Conservation (phyloP, 108 stramenopile species). For the Skeletonema marinoi region DNA sequence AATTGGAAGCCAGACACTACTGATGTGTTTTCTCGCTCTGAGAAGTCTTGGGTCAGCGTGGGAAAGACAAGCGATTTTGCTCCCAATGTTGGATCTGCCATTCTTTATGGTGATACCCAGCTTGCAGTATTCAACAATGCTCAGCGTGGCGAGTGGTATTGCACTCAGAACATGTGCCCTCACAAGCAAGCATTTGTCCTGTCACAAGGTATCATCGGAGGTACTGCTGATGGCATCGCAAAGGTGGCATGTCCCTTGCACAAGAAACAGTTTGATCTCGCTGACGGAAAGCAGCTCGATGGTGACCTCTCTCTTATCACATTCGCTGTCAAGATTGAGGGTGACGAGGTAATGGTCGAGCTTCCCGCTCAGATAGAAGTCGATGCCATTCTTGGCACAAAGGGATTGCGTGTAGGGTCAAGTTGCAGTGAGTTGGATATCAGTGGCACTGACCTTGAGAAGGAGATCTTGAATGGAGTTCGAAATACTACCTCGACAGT, state of each 20-base stretch:
- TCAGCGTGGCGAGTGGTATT: slow-evolving; percentile 78
- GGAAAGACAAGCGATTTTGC: slow-evolving; percentile 74
- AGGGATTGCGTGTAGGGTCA: slow-evolving; percentile 80
- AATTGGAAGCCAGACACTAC: slow-evolving; percentile 68
- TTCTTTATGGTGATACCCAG: slow-evolving; percentile 89
- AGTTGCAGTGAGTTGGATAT: slow-evolving; percentile 61
- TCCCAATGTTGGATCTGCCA: slow-evolving; percentile 80
- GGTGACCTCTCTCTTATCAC: slow-evolving; percentile 83
- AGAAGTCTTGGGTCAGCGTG: slow-evolving; percentile 85
- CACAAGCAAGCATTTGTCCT: slow-evolving; percentile 94
- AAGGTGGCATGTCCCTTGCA: slow-evolving; percentile 95
- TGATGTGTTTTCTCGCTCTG: slow-evolving; percentile 82
- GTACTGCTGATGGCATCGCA: slow-evolving; percentile 58
- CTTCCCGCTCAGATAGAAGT: slow-evolving; percentile 81
- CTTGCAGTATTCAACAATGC: slow-evolving; percentile 91
- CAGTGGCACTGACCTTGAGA: slow-evolving; percentile 55
- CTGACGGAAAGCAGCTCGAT: slow-evolving; percentile 74
- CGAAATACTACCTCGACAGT: slow-evolving; percentile 13
- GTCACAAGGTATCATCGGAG: slow-evolving; percentile 90
- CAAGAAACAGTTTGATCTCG: slow-evolving; percentile 89
- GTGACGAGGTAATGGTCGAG: slow-evolving; percentile 78
- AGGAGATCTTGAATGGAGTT: slow-evolving; percentile 41
- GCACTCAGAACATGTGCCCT: slow-evolving; percentile 93
- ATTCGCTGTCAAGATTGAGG: slow-evolving; percentile 83
- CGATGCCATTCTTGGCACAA: slow-evolving; percentile 86